phyloP scores from a whole-genome alignment of 257 asterid species.

The Gentiana straminea region DNA sequence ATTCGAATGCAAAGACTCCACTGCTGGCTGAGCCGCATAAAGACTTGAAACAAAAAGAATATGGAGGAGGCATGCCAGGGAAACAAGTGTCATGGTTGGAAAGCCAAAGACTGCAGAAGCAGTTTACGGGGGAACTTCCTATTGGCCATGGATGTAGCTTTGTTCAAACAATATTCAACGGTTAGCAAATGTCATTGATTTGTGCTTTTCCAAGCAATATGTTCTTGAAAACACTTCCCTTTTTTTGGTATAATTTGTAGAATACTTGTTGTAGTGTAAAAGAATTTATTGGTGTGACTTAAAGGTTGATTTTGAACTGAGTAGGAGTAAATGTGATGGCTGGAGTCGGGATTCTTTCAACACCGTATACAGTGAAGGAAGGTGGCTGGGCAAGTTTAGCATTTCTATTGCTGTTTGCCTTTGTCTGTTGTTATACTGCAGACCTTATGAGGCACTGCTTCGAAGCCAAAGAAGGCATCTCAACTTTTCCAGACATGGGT shows the following conservation, averaged over 20 bases:
- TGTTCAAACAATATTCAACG: slow-evolving; percentile 66
- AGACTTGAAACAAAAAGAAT: slow-evolving; percentile 19
- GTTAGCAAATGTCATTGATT: slow-evolving; percentile 24
- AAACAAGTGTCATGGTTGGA: slow-evolving; percentile 26
- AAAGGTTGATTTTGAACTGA: not conserved
- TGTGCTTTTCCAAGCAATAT: no score
- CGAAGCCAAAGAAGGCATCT: slow-evolving; percentile 54
- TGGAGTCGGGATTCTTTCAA: slow-evolving; percentile 78
- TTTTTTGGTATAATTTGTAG: not conserved
- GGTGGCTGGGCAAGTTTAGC: slow-evolving; percentile 72
- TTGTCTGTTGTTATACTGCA: slow-evolving; percentile 70
- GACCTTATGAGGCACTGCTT: slow-evolving; percentile 67
- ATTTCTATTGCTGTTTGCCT: slow-evolving; percentile 52
- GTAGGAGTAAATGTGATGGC: slow-evolving; percentile 73
- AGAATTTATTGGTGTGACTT: not conserved
- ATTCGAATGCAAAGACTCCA: slow-evolving; percentile 29
- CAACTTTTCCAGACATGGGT: slow-evolving; percentile 73
- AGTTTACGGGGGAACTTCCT: slow-evolving; percentile 53
- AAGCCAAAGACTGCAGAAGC: slow-evolving; percentile 29
- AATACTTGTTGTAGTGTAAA: not conserved
- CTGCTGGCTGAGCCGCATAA: slow-evolving; percentile 38
- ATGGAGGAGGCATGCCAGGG: slow-evolving; percentile 13
- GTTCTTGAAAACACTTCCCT: not conserved
- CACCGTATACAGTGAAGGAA: slow-evolving; percentile 57
- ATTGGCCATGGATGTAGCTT: slow-evolving; percentile 58